These are phyloP conservation scores for Globisporangium emineosum DNA, from an alignment of 352 stramenopile genomes.

Conservation along the genomic window DNA sequence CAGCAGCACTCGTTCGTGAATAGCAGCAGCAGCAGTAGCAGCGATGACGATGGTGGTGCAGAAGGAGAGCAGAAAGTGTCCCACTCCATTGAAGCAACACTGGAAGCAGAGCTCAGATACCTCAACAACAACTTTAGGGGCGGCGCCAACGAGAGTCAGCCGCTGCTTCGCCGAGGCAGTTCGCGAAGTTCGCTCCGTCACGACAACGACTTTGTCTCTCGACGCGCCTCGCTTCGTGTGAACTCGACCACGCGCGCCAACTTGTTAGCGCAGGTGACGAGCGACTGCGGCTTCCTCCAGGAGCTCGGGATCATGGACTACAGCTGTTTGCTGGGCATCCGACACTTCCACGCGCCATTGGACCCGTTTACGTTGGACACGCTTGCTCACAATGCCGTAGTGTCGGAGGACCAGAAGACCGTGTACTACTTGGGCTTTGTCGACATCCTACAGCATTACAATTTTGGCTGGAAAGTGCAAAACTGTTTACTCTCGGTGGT, in stretches of 20 bases:
- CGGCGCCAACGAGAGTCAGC: conserved; percentile 38
- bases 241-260: conserved; percentile 73
- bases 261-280: conserved; percentile 75
- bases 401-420: conserved; percentile 62
- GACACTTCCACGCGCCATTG: conserved; percentile 47
- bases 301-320: conserved; percentile 89
- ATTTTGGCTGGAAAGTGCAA: conserved; percentile 82
- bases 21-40: conserved; percentile 15
- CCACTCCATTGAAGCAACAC: conserved; percentile 17
- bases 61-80: conserved; percentile 20
- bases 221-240: conserved; percentile 60
- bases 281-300: conserved; percentile 81
- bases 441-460: conserved; percentile 86
- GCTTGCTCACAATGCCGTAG: conserved; percentile 73
- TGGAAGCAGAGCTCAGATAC: conserved; percentile 29
- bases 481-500: conserved; percentile 67
- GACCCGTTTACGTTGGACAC: conserved; percentile 46
- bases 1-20: conserved; percentile 1
- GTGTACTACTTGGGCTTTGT: conserved; percentile 87
- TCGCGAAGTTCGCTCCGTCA: conserved; percentile 66
- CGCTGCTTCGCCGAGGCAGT: conserved; percentile 46
- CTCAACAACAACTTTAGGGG: conserved; percentile 21
- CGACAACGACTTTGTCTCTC: conserved; percentile 77
- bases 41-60: conserved; percentile 23
- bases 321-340: conserved; percentile 77